Conservation (phyloP, 1,139 yeast genomes). For the Yamadazyma kanchanaburiensis region DNA sequence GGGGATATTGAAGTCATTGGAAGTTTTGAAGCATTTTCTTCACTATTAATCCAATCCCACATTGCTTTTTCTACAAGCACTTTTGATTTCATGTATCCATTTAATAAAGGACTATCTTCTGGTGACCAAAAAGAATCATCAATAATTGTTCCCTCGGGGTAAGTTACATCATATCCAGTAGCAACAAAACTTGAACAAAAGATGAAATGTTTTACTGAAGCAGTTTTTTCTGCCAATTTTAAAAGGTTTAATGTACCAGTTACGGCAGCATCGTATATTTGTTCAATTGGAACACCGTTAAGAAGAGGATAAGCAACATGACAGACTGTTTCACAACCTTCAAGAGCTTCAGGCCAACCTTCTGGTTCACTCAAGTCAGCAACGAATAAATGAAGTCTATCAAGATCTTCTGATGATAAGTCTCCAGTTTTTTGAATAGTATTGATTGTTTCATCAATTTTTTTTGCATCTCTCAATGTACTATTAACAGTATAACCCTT, state of each 20-base stretch:
- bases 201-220: conserved; percentile 17
- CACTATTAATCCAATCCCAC: conserved; percentile 11
- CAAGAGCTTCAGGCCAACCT: conserved; percentile 14
- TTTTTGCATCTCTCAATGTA: conserved; percentile 9
- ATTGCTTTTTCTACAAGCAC: conserved; percentile 13
- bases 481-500: conserved; percentile 8
- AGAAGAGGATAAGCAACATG: conserved; percentile 16
- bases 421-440: conserved; percentile 7
- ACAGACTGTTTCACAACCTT: conserved; percentile 12
- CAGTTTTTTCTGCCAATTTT: conserved; percentile 11
- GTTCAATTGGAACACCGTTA: conserved; percentile 7
- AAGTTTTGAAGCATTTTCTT: conserved; percentile 8
- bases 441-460: conserved; percentile 1
- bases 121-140: conserved; percentile 7
- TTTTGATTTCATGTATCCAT: conserved; percentile 14
- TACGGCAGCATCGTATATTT: conserved; percentile 10
- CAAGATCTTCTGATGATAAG: conserved; percentile 2
- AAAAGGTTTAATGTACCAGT: conserved; percentile 12
- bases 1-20: conserved; percentile 15
- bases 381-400: conserved; percentile 9
- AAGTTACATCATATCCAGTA: conserved; percentile 5
- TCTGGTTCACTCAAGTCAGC: conserved; percentile 14
- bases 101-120: conserved; percentile 5
- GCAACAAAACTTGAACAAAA: conserved; percentile 20
- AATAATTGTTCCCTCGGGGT: conserved; percentile 5